These are phyloP conservation scores for Erythrobasidium hasegawianum DNA, from an alignment of 1,284 basidiomycete genomes.

Conservation along the genomic window DNA sequence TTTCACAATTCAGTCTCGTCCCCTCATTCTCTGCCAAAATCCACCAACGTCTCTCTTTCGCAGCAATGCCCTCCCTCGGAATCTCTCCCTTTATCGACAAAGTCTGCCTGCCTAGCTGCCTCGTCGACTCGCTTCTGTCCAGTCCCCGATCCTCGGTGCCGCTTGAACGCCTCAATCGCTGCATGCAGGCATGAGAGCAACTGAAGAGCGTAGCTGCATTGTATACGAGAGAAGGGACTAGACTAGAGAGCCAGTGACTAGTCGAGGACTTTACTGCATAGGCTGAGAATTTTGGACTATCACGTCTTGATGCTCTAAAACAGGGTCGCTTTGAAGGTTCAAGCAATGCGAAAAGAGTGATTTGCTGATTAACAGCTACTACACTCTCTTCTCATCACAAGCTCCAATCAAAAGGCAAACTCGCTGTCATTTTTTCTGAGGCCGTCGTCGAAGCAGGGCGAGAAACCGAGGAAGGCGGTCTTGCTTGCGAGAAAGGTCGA, in stretches of 20 bases:
- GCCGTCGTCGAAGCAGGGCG: too few species aligned
- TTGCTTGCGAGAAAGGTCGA: too few species aligned
- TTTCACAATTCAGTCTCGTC: neutral
- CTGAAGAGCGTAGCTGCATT: neutral
- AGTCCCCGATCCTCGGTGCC: neutral
- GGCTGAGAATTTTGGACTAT: neutral
- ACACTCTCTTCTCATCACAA: too few species aligned
- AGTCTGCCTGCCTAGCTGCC: neutral
- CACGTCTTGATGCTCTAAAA: conserved; percentile 12
- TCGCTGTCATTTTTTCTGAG: too few species aligned
- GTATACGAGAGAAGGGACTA: neutral
- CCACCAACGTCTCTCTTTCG: neutral
- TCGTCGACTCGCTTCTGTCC: neutral
- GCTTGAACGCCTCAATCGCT: neutral
- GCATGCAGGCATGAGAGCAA: neutral
- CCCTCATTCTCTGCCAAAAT: neutral
- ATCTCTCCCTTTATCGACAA: conserved; percentile 7
- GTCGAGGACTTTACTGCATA: neutral
- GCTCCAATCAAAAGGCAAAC: too few species aligned
- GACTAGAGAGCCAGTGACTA: neutral
- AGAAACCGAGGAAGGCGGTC: too few species aligned
- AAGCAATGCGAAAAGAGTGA: too few species aligned
- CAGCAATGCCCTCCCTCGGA: neutral
- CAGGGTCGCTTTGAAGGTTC: too few species aligned
- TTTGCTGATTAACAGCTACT: too few species aligned